Conservation (phyloP, 2,329 filamentous ascomycete species). For the Diaporthe sp. region DNA sequence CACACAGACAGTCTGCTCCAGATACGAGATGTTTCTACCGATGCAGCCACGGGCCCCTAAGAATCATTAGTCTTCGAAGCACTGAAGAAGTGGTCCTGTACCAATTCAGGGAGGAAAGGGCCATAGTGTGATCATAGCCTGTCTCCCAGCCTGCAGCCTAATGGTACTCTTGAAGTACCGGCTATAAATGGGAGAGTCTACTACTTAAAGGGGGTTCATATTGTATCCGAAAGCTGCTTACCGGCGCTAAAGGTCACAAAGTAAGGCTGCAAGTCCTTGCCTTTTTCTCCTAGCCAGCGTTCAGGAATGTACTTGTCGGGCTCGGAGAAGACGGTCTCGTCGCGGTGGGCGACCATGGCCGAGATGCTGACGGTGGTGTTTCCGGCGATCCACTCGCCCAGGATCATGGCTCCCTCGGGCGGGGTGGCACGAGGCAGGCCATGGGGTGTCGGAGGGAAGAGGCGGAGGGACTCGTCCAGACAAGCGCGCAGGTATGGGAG, state of each 20-base stretch:
- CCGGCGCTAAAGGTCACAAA: background rate
- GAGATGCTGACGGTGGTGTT: slow-evolving; percentile 56
- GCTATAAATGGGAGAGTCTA: background rate
- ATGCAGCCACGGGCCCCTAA: slow-evolving; percentile 43
- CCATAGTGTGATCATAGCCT: background rate
- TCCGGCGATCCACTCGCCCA: slow-evolving; percentile 53
- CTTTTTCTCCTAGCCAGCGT: slow-evolving; percentile 49
- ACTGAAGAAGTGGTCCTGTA: background rate
- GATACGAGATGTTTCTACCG: slow-evolving; percentile 51
- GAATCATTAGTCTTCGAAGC: background rate
- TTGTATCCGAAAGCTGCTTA: background rate
- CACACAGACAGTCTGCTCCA: slow-evolving; percentile 60
- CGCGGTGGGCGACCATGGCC: slow-evolving; percentile 60
- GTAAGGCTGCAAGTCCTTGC: slow-evolving; percentile 32
- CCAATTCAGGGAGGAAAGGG: background rate
- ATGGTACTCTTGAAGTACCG: background rate
- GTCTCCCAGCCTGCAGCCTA: background rate
- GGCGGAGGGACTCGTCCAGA: slow-evolving; percentile 59
- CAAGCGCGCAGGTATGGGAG: slow-evolving; percentile 56
- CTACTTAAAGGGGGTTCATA: background rate
- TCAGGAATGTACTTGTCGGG: slow-evolving; percentile 52
- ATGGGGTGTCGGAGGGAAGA: slow-evolving; percentile 56
- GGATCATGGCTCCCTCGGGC: slow-evolving; percentile 52
- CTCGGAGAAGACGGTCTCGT: slow-evolving; percentile 54
- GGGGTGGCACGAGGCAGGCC: slow-evolving; percentile 59